Conservation (phyloP, 2,329 filamentous ascomycete genomes). For the Diaporthe capsici region DNA sequence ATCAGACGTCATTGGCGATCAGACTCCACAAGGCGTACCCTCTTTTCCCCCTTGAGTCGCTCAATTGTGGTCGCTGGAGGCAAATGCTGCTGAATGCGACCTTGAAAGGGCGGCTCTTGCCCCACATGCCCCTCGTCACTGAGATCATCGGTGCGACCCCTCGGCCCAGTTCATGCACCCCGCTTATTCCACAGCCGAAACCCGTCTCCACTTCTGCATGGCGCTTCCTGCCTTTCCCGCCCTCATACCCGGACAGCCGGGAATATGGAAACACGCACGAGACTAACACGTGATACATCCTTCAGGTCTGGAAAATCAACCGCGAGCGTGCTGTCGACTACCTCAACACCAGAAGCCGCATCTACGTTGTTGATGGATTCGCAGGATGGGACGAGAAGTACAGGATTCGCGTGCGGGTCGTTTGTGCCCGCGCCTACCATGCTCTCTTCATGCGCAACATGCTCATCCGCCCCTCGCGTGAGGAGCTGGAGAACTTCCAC, state of each 20-base stretch:
- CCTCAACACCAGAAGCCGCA: slow-evolving; percentile 97
- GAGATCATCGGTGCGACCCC: slow-evolving; percentile 40
- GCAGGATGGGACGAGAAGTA: slow-evolving; percentile 99
- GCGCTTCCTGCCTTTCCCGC: slow-evolving; percentile 35
- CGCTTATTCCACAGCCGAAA: slow-evolving; percentile 34
- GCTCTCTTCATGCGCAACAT: slow-evolving; percentile 99
- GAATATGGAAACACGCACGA: not conserved
- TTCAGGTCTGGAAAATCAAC: slow-evolving; percentile 99
- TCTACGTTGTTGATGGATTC: slow-evolving; percentile 98
- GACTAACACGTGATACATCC: slow-evolving; percentile 49
- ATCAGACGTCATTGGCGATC: slow-evolving; percentile 42
- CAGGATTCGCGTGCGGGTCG: slow-evolving; percentile 95
- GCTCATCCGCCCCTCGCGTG: slow-evolving; percentile 92
- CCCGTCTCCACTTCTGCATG: slow-evolving; percentile 36
- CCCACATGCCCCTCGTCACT: slow-evolving; percentile 37
- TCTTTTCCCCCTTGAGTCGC: slow-evolving; percentile 9
- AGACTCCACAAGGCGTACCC: not conserved
- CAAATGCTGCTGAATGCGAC: not conserved
- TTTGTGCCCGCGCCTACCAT: slow-evolving; percentile 99
- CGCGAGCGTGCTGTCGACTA: slow-evolving; percentile 98
- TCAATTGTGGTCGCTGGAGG: slow-evolving; percentile 22
- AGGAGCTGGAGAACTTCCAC: slow-evolving; percentile 97
- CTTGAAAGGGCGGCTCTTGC: slow-evolving; percentile 6
- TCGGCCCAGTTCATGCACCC: slow-evolving; percentile 39
- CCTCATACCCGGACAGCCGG: slow-evolving; percentile 8